These are phyloP conservation scores for Fusarium sp. DNA, from an alignment of 2,329 filamentous ascomycete species.

Conservation along the genomic window DNA sequence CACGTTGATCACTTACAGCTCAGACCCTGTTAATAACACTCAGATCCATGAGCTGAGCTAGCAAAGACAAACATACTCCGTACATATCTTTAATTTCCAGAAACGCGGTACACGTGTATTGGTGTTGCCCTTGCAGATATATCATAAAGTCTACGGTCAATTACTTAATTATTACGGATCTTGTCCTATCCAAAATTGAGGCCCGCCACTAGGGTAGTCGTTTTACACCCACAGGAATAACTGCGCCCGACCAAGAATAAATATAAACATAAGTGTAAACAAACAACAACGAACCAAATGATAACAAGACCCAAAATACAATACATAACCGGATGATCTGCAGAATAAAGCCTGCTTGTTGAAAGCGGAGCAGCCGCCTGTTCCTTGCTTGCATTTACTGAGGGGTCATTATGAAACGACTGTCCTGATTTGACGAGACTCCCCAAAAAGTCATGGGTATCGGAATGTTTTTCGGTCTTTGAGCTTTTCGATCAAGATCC, in stretches of 20 bases:
- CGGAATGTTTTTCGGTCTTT: slow-evolving; percentile 40
- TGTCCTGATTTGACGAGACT: slow-evolving; percentile 32
- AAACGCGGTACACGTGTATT: slow-evolving; percentile 36
- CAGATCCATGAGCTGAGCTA: slow-evolving; percentile 8
- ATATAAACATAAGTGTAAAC: slow-evolving; percentile 14
- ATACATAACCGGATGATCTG: slow-evolving; percentile 18
- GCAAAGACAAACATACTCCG: slow-evolving; percentile 5
- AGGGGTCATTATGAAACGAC: slow-evolving; percentile 36
- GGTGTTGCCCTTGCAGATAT: slow-evolving; percentile 35
- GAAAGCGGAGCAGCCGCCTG: slow-evolving; percentile 27
- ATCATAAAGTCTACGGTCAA: slow-evolving; percentile 3
- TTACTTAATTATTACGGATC: too few species aligned
- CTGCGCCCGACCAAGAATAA: slow-evolving; percentile 13
- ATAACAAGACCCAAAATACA: background rate
- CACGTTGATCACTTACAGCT: background rate
- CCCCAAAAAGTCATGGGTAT: slow-evolving; percentile 38
- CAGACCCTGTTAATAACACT: background rate
- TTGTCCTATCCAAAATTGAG: slow-evolving; percentile 29
- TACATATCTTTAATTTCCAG: slow-evolving; percentile 40
- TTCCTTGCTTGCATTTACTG: slow-evolving; percentile 37
- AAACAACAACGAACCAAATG: slow-evolving; percentile 5
- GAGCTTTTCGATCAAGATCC: slow-evolving; percentile 46
- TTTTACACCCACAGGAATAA: slow-evolving; percentile 2
- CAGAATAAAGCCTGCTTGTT: slow-evolving; percentile 1
- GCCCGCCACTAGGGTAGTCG: slow-evolving; percentile 13